Conservation (phyloP, 495 filamentous ascomycete species). For the Hypoxylon crocopeplum region DNA sequence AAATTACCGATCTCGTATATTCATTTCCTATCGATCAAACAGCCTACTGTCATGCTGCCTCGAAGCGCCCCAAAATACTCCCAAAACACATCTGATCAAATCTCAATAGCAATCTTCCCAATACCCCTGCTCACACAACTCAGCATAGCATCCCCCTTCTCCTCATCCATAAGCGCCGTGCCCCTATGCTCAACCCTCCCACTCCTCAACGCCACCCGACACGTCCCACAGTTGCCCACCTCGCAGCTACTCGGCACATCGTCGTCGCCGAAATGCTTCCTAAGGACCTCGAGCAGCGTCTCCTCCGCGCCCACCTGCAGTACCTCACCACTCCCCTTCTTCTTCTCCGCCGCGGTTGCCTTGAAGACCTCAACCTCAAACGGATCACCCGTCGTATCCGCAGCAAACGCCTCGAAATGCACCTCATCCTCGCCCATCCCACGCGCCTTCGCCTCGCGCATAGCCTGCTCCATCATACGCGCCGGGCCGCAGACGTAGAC, state of each 20-base stretch:
- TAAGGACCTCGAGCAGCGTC: conserved; percentile 52
- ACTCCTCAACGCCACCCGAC: conserved; percentile 53
- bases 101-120: conserved; percentile 54
- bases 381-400: conserved; percentile 59
- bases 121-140: conserved; percentile 57
- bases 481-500: conserved; percentile 62
- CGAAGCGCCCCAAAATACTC: too few species aligned
- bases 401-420: conserved; percentile 63
- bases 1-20: too few species aligned
- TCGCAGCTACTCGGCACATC: conserved; percentile 59
- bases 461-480: conserved; percentile 57
- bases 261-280: conserved; percentile 46
- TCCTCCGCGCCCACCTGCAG: conserved; percentile 51
- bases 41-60: too few species aligned
- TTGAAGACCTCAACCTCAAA: conserved; percentile 57
- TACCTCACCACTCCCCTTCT: conserved; percentile 11
- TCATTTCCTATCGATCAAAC: too few species aligned
- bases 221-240: conserved; percentile 67
- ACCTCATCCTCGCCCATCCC: conserved; percentile 53
- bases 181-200: conserved; percentile 63
- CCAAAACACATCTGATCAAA: too few species aligned
- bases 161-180: conserved; percentile 53
- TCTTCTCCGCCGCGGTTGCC: conserved; percentile 27
- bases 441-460: conserved; percentile 41
- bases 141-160: conserved; percentile 51